Percentiles rank a stretch among this genome's conserved stretches.
Conservation (phyloP, 176 grass and related monocot species). For the Musa troglodytarum region DNA sequence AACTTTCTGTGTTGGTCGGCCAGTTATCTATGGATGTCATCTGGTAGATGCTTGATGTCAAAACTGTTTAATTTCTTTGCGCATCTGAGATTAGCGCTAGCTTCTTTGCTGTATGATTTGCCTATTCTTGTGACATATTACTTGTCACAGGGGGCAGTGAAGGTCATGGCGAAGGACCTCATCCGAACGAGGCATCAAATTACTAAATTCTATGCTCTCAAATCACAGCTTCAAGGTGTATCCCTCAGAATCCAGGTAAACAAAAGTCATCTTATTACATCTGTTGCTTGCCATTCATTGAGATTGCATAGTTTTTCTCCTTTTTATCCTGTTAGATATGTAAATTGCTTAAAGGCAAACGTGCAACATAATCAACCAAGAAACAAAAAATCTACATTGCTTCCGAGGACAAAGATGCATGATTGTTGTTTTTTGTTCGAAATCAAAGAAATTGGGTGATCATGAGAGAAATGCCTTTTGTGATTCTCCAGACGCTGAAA, state of each 20-base stretch:
- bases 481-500: conserved; percentile 4
- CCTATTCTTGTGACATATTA: not conserved
- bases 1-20: not conserved
- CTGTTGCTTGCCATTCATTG: not conserved
- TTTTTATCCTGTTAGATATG: not conserved
- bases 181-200: conserved; percentile 17
- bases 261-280: no score
- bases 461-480: not conserved
- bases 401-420: not conserved
- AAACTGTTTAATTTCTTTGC: no score
- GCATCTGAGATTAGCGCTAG: not conserved
- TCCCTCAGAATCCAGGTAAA: conserved; percentile 15
- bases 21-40: not conserved
- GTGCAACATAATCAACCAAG: no score
- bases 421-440: not conserved
- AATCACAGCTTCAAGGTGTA: conserved; percentile 16
- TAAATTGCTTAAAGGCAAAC: no score
- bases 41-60: no score
- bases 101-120: not conserved
- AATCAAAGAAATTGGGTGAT: not conserved
- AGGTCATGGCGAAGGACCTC: conserved; percentile 18
- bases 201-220: conserved; percentile 13
- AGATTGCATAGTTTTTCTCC: not conserved
- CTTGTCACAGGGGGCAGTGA: conserved; percentile 9
- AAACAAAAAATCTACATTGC: not conserved